Conservation (phyloP, 2,329 filamentous ascomycete genomes). For the Nemania sp. region DNA sequence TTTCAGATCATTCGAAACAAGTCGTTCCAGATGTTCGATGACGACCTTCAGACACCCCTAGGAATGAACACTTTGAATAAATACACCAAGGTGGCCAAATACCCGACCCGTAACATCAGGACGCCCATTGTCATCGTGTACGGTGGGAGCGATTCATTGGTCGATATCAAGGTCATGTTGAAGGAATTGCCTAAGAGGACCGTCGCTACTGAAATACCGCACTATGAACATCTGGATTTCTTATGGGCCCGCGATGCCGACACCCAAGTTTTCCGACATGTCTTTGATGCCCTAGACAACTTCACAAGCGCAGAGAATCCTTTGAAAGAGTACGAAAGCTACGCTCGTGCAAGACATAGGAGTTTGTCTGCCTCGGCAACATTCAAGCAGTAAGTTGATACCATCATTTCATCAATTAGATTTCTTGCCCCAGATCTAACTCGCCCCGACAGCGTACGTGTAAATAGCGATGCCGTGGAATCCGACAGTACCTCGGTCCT, state of each 20-base stretch:
- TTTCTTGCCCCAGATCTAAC: constrained; percentile 10
- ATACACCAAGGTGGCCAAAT: constrained; percentile 96
- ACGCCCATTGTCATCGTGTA: constrained; percentile 95
- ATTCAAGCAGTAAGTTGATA: constrained; percentile 50
- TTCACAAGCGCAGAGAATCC: constrained; percentile 71
- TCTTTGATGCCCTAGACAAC: constrained; percentile 87
- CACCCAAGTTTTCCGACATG: constrained; percentile 86
- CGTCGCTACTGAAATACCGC: constrained; percentile 84
- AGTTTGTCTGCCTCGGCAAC: constrained; percentile 57
- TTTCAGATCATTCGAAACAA: constrained; percentile 98
- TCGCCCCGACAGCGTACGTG: constrained; percentile 37
- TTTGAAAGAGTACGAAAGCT: constrained; percentile 70
- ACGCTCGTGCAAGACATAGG: constrained; percentile 63
- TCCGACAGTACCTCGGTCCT: constrained; percentile 47
- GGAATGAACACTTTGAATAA: constrained; percentile 77
- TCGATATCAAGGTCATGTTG: constrained; percentile 94
- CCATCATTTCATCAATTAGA: not conserved
- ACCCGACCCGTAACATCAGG: constrained; percentile 96
- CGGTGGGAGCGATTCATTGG: constrained; percentile 90
- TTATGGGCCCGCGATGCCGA: constrained; percentile 92
- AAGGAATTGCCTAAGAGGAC: constrained; percentile 88
- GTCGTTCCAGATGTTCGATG: constrained; percentile 98
- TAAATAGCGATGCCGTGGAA: constrained; percentile 48
- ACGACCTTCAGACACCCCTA: constrained; percentile 85
- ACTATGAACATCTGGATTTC: constrained; percentile 98